Conservation (phyloP, 169 alveolate species). For the Eimeria maxima region DNA sequence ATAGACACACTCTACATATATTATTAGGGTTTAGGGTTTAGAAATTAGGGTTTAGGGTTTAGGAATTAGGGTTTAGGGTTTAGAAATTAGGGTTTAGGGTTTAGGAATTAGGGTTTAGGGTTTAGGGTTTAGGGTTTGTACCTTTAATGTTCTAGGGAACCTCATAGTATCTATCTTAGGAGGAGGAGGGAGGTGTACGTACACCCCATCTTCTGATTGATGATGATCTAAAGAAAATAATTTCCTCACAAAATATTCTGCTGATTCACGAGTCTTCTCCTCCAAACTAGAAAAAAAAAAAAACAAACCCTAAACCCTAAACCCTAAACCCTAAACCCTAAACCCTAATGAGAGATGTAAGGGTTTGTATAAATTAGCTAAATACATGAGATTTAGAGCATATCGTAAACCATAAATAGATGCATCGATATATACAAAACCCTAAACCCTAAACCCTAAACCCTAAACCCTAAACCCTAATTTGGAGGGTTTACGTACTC, state of each 20-base stretch:
- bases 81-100: not conserved
- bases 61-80: too few relatives aligned
- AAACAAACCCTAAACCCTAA: not conserved
- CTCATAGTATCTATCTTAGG: not conserved
- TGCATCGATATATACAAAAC: not conserved
- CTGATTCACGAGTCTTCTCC: not conserved
- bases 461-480: slow-evolving; percentile 6
- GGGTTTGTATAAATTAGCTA: too few relatives aligned
- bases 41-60: not conserved
- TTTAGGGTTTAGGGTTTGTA: not conserved
- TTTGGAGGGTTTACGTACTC: not conserved
- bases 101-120: not conserved
- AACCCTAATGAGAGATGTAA: too few relatives aligned
- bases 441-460: not conserved
- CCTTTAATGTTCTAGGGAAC: not conserved
- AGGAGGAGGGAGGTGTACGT: not conserved
- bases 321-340: not conserved
- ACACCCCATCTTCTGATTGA: not conserved
- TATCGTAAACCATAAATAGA: not conserved
- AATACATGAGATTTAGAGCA: not conserved
- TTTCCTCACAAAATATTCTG: not conserved
- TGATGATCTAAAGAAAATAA: not conserved
- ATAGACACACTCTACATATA: not conserved
- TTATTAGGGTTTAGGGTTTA: not conserved
- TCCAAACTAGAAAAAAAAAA: not conserved